Conservation (phyloP, 805 yeast species). For the Kuraishia ogatae region DNA sequence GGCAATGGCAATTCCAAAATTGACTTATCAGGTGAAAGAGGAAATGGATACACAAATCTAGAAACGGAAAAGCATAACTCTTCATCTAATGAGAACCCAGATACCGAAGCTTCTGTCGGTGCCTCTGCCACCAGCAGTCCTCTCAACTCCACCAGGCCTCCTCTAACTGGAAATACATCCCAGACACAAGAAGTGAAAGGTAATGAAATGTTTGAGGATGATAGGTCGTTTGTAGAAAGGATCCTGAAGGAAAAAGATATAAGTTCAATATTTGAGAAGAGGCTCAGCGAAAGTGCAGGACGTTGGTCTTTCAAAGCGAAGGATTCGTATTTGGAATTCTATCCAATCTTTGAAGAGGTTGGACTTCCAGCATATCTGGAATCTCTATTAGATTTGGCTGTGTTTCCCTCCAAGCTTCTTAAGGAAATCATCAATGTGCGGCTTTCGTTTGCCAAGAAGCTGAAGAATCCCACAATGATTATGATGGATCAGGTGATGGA, state of each 20-base stretch:
- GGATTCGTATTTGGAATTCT: conserved; percentile 54
- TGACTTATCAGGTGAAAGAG: neutral
- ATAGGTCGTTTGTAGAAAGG: conserved; percentile 71
- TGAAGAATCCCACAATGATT: conserved; percentile 85
- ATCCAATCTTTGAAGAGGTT: conserved; percentile 52
- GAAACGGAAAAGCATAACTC: neutral
- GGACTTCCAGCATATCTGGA: conserved; percentile 70
- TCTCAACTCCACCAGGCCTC: neutral
- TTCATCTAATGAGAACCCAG: neutral
- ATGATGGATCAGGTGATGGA: conserved; percentile 91
- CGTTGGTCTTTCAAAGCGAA: conserved; percentile 83
- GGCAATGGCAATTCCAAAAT: neutral
- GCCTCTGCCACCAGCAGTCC: neutral
- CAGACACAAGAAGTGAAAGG: conserved; percentile 6
- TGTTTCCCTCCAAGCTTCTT: conserved; percentile 72
- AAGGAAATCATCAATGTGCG: conserved; percentile 72
- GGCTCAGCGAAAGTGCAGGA: conserved; percentile 59
- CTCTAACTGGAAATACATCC: neutral
- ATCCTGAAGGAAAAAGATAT: conserved; percentile 75
- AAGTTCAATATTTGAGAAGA: conserved; percentile 57
- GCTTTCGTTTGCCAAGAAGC: conserved; percentile 65
- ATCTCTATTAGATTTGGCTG: conserved; percentile 52
- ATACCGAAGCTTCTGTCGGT: neutral
- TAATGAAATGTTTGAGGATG: conserved; percentile 42
- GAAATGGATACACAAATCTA: neutral